Base-by-base conservation (phyloP, 2,329 filamentous ascomycete genomes). In the Mycosphaerelloides madeirae region DNA sequence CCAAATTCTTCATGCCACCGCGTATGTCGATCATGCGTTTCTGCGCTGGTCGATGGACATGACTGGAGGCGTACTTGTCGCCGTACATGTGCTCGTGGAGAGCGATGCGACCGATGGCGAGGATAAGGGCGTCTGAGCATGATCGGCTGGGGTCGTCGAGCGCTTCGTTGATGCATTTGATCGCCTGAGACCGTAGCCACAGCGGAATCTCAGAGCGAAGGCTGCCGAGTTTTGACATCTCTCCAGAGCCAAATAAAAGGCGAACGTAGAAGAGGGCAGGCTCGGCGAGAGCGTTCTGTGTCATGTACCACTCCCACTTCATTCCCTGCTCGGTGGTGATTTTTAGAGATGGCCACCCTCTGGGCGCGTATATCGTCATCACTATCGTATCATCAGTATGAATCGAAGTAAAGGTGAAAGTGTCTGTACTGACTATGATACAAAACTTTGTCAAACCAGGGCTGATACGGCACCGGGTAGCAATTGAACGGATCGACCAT, bases 31-130 rank as follows among this genome's bases (percentile, higher is more conserved):
- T 60, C 62, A 64, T 64, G 3, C 58, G 55, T 34, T 53, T 44
- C 45, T 65, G 62, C 9, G 62, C 61, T 3, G 61, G 62, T 6
- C 62, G 55, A 44, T 65, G 62, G 8, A 63, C 54, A 3, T 45
- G 38, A 22, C 55, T 56, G 2, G 60, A 59, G 3, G 60, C 58
- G 11, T 53, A 44, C 20, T 54, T 50, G 49, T 64, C 57, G n/a
- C 62, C 60, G 37, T 65, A 64, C 55, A 65, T 56, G 29, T 54
- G 54, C 40, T 65, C 62, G 40, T 64, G 59, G 7, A 63, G 46
- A 12, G 61, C 62, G n/a, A 65, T 63, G 15, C 62, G 59, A 3
- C 61, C 60, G 2, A 63, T 58, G 1, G 60, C 61, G 3, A 62
- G 47, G 15, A 60, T 60, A 13, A 60, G 44, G 6, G 50, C 54